These are phyloP conservation scores for Trichoderma sp. DNA, from an alignment of 2,329 filamentous ascomycete genomes.

Conservation along the genomic window DNA sequence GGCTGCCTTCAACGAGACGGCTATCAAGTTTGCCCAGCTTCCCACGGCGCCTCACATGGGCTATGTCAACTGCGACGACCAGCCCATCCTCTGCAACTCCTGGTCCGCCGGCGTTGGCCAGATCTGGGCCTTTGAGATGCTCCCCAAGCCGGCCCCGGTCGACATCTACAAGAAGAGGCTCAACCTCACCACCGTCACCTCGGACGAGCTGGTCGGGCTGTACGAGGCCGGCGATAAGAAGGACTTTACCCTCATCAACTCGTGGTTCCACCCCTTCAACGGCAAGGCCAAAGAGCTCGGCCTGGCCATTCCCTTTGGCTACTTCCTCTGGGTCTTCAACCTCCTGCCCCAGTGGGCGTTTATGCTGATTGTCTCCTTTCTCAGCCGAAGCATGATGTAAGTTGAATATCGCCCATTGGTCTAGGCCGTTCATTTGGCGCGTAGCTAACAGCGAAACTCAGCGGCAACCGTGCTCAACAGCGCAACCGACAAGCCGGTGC, in stretches of 20 bases:
- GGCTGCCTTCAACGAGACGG: conserved; percentile 67
- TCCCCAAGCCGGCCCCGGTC: conserved; percentile 64
- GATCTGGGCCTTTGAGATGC: conserved; percentile 68
- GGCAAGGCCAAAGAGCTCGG: conserved; percentile 65
- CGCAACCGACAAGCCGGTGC: conserved; percentile 29
- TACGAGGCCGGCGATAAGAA: conserved; percentile 56
- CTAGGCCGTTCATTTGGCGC: not conserved
- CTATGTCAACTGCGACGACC: conserved; percentile 71
- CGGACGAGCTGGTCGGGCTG: conserved; percentile 64
- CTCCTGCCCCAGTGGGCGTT: conserved; percentile 74
- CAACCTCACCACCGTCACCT: conserved; percentile 69
- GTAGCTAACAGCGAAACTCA: conserved; percentile 37
- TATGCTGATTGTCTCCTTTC: conserved; percentile 74
- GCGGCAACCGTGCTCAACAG: conserved; percentile 43
- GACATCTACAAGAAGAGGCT: conserved; percentile 66
- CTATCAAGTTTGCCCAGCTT: conserved; percentile 62
- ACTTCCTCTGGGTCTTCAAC: conserved; percentile 66
- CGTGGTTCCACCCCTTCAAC: conserved; percentile 76
- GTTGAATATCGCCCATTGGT: conserved; percentile 39
- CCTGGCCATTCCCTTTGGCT: conserved; percentile 66
- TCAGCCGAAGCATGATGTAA: conserved; percentile 77
- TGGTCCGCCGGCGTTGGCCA: conserved; percentile 68
- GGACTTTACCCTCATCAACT: conserved; percentile 55
- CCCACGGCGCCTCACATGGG: conserved; percentile 68
- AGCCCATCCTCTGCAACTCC: conserved; percentile 73